A percentile compares a stretch with the other conserved stretches of the same genome.
These are phyloP conservation scores for Chrysosporium queenslandicum DNA, from an alignment of 2,329 filamentous ascomycete genomes.

Conservation along the genomic window DNA sequence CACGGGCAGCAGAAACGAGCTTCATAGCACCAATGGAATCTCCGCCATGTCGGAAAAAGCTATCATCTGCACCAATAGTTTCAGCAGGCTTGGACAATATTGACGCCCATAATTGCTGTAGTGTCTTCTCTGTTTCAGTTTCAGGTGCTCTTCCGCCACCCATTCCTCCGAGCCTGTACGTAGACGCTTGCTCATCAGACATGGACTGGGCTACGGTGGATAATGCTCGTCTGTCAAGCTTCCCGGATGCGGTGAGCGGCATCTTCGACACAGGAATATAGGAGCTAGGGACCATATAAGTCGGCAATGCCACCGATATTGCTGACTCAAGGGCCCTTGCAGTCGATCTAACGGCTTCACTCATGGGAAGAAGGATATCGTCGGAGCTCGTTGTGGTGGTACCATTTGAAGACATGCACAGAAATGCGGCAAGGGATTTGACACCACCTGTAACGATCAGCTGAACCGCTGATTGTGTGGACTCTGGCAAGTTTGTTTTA, in stretches of 20 bases:
- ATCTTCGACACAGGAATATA: slow-evolving; percentile 60
- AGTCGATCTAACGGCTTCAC: slow-evolving; percentile 43
- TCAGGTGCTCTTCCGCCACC: slow-evolving; percentile 19
- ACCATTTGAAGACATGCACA: slow-evolving; percentile 26
- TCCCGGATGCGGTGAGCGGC: slow-evolving; percentile 64
- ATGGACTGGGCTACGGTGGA: slow-evolving; percentile 18
- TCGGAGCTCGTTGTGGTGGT: slow-evolving; percentile 26
- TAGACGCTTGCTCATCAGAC: slow-evolving; percentile 12
- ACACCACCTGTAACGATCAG: slow-evolving; percentile 70
- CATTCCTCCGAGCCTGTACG: slow-evolving; percentile 13
- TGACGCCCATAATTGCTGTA: slow-evolving; percentile 32
- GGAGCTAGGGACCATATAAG: slow-evolving; percentile 70
- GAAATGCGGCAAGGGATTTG: slow-evolving; percentile 56
- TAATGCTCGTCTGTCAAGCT: slow-evolving; percentile 55
- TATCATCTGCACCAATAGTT: slow-evolving; percentile 36
- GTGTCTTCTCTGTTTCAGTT: slow-evolving; percentile 23
- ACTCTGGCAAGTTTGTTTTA: slow-evolving; percentile 49
- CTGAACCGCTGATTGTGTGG: slow-evolving; percentile 57
- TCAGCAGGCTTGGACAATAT: slow-evolving; percentile 31
- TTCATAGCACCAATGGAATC: slow-evolving; percentile 42
- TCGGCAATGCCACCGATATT: slow-evolving; percentile 50
- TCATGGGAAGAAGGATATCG: slow-evolving; percentile 22
- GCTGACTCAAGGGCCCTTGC: slow-evolving; percentile 20
- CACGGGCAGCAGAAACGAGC: slow-evolving; percentile 35
- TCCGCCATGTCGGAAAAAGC: slow-evolving; percentile 40